These are phyloP conservation scores for Psilocybe subaeruginosa DNA, from an alignment of 768 basidiomycete species.

Conservation along the genomic window DNA sequence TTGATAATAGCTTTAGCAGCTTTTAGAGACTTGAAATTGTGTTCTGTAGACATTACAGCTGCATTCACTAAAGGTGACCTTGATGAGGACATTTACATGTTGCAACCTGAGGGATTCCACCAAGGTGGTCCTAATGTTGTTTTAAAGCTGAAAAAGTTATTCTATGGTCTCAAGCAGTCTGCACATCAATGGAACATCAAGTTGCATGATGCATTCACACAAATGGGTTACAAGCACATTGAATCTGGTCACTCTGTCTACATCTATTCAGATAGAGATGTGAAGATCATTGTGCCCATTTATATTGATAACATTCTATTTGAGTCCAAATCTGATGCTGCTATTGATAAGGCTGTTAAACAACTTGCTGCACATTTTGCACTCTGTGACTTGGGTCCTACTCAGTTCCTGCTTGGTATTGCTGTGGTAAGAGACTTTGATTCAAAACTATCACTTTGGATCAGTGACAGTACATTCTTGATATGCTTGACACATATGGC, in stretches of 20 bases:
- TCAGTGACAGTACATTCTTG: conserved; percentile 28
- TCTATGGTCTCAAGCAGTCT: conserved; percentile 46
- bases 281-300: conserved; percentile 27
- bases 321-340: conserved; percentile 19
- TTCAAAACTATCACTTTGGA: conserved; percentile 23
- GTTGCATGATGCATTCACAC: background rate
- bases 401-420: conserved; percentile 31
- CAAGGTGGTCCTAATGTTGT: conserved; percentile 11
- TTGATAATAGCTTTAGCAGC: conserved; percentile 1
- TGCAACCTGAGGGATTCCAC: conserved; percentile 5
- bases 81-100: conserved; percentile 2
- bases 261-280: conserved; percentile 26
- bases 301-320: conserved; percentile 22
- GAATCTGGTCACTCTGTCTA: conserved; percentile 13
- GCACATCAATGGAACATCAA: conserved; percentile 27
- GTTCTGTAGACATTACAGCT: conserved; percentile 2
- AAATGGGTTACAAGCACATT: conserved; percentile 11
- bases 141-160: conserved; percentile 26
- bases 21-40: background rate
- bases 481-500: conserved; percentile 27
- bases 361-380: conserved; percentile 29
- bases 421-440: conserved; percentile 26
- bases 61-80: conserved; percentile 8
- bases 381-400: conserved; percentile 29
- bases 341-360: conserved; percentile 22